Conservation (phyloP, 2,329 filamentous ascomycete genomes). For the Cladobotryum mycophilum region DNA sequence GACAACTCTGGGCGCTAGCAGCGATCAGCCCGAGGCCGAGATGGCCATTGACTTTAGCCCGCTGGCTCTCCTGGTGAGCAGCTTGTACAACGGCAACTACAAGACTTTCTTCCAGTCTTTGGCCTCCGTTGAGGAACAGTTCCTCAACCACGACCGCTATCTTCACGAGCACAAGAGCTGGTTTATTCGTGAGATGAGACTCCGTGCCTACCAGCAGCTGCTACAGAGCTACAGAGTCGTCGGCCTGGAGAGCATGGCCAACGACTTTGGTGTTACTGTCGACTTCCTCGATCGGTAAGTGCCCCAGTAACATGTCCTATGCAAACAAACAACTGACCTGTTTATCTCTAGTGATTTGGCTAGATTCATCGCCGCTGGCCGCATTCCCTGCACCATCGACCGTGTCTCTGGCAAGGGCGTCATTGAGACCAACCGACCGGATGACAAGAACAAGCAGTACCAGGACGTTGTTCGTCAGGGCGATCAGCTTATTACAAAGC, state of each 20-base stretch:
- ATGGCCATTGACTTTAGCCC: slow-evolving; percentile 82
- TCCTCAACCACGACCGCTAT: slow-evolving; percentile 90
- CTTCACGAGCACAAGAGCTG: slow-evolving; percentile 92
- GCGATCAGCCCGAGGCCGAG: slow-evolving; percentile 72
- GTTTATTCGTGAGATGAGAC: slow-evolving; percentile 97
- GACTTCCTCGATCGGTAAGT: slow-evolving; percentile 89
- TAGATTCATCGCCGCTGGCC: slow-evolving; percentile 91
- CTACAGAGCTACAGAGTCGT: slow-evolving; percentile 97
- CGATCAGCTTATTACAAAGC: slow-evolving; percentile 94
- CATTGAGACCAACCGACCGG: slow-evolving; percentile 95
- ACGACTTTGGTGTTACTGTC: slow-evolving; percentile 92
- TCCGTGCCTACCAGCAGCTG: slow-evolving; percentile 93
- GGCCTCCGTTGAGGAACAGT: slow-evolving; percentile 84
- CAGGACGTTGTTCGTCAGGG: slow-evolving; percentile 96
- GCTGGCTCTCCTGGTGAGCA: slow-evolving; percentile 80
- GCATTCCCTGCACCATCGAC: slow-evolving; percentile 95
- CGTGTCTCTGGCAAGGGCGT: slow-evolving; percentile 92
- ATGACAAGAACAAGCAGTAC: slow-evolving; percentile 99
- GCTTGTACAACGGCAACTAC: slow-evolving; percentile 90
- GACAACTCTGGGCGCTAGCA: slow-evolving; percentile 68
- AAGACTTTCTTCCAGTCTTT: slow-evolving; percentile 88
- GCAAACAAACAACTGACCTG: slow-evolving; percentile 5
- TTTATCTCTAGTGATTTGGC: slow-evolving; percentile 66
- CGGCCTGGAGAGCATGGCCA: slow-evolving; percentile 94
- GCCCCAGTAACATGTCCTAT: background rate